Conservation (phyloP, 2,329 filamentous ascomycete genomes). For the Arthrobotrys entomopaga region DNA sequence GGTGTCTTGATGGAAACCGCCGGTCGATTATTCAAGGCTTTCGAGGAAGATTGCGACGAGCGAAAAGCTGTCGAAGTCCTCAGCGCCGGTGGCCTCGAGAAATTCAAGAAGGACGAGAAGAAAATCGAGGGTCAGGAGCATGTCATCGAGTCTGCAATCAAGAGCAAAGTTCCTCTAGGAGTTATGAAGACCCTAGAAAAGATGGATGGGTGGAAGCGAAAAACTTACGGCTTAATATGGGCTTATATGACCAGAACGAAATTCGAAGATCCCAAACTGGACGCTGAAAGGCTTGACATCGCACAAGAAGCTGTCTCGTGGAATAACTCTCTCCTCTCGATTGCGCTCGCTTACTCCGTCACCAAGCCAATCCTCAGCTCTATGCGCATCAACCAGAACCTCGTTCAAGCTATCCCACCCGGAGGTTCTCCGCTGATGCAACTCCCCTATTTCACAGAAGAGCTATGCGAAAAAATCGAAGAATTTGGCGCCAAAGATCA, state of each 20-base stretch:
- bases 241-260: slow-evolving; percentile 91
- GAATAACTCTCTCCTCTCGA: slow-evolving; percentile 85
- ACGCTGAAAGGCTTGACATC: slow-evolving; percentile 80
- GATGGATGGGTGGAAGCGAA: slow-evolving; percentile 77
- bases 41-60: slow-evolving; percentile 82
- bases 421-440: slow-evolving; percentile 87
- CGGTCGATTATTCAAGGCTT: slow-evolving; percentile 93
- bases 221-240: slow-evolving; percentile 90
- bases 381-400: slow-evolving; percentile 82
- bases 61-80: slow-evolving; percentile 82
- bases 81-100: slow-evolving; percentile 74
- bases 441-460: slow-evolving; percentile 83
- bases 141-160: slow-evolving; percentile 58
- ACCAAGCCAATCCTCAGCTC: slow-evolving; percentile 83
- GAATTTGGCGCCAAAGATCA: slow-evolving; percentile 77
- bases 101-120: slow-evolving; percentile 56
- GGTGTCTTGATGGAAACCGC: slow-evolving; percentile 92
- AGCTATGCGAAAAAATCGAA: slow-evolving; percentile 74
- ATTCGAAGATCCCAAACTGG: slow-evolving; percentile 72
- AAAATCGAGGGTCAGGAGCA: slow-evolving; percentile 58
- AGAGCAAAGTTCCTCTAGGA: slow-evolving; percentile 57
- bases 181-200: slow-evolving; percentile 69
- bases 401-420: slow-evolving; percentile 89
- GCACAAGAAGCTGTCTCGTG: slow-evolving; percentile 86
- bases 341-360: slow-evolving; percentile 86